These are phyloP conservation scores for Microthyrium microscopicum DNA, from an alignment of 2,329 filamentous ascomycete genomes.

Conservation along the genomic window DNA sequence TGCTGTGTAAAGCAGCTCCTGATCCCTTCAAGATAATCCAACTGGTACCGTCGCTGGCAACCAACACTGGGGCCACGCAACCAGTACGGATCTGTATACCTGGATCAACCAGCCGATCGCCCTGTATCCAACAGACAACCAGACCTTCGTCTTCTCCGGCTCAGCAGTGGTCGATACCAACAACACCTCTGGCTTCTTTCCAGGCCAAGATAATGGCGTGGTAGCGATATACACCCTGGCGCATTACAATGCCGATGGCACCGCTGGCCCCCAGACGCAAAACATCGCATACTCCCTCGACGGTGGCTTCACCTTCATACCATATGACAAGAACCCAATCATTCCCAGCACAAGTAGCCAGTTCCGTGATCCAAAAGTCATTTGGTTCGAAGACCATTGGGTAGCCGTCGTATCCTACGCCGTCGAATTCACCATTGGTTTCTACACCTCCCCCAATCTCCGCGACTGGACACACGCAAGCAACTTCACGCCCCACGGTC, in stretches of 20 bases:
- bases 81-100: conserved; percentile 42
- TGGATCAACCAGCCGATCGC: conserved; percentile 51
- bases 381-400: conserved; percentile 40
- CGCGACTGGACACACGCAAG: conserved; percentile 40
- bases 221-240: conserved; percentile 42
- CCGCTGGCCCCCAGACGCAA: conserved; percentile 33
- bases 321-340: conserved; percentile 44
- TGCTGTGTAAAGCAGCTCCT: conserved; percentile 8
- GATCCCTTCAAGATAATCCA: conserved; percentile 28
- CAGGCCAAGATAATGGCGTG: conserved; percentile 41
- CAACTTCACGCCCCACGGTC: conserved; percentile 39
- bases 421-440: conserved; percentile 39
- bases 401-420: conserved; percentile 40
- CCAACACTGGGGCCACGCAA: conserved; percentile 53
- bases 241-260: conserved; percentile 22
- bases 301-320: conserved; percentile 43
- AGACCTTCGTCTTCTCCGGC: conserved; percentile 35
- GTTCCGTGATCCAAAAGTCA: conserved; percentile 51
- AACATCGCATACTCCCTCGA: conserved; percentile 45
- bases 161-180: conserved; percentile 43
- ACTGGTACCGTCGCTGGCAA: conserved; percentile 34
- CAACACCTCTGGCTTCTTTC: conserved; percentile 52
- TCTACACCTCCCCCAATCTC: conserved; percentile 44
- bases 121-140: conserved; percentile 38
- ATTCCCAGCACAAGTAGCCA: conserved; percentile 36